Evolutionary conservation across 2,329 filamentous ascomycete genomes (phyloP).

Genomic region (Cladophialophora psammophila): DNA sequence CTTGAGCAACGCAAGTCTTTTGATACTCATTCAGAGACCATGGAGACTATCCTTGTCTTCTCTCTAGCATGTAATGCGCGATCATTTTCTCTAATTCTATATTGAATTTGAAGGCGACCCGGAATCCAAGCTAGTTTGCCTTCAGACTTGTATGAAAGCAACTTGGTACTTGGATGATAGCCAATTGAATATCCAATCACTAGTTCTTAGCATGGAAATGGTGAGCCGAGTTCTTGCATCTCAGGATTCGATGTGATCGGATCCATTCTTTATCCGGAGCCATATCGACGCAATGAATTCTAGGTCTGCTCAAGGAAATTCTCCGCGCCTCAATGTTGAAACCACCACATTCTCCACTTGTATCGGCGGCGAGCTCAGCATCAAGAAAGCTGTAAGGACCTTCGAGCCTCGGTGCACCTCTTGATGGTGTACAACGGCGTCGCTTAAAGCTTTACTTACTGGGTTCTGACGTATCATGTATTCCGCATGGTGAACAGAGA

Average conservation of each 20-base stretch:
- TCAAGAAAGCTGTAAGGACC: neutral
- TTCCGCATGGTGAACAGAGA: neutral
- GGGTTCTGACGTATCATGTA: conserved; percentile 1
- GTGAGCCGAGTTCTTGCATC: too few species aligned
- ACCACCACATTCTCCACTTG: neutral
- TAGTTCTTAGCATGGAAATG: too few species aligned
- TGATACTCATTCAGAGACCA: too few species aligned
- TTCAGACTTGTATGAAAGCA: neutral
- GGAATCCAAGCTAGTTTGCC: neutral
- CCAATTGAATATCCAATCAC: too few species aligned
- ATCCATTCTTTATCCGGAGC: neutral
- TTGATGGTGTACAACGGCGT: neutral
- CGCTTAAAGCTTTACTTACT: neutral
- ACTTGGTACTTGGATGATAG: neutral
- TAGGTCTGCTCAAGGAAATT: neutral
- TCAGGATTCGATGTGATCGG: too few species aligned
- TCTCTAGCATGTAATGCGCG: neutral
- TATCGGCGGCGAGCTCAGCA: neutral
- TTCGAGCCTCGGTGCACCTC: neutral
- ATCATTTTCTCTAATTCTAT: neutral
- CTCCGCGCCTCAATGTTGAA: neutral
- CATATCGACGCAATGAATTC: neutral
- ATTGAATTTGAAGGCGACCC: neutral
- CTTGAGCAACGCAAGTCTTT: too few species aligned
- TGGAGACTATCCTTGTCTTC: neutral